Percentiles rank a stretch among this genome's conserved stretches.
phyloP scores from a whole-genome alignment of 148 eudicot genomes.

The Arctostaphylos glauca region DNA sequence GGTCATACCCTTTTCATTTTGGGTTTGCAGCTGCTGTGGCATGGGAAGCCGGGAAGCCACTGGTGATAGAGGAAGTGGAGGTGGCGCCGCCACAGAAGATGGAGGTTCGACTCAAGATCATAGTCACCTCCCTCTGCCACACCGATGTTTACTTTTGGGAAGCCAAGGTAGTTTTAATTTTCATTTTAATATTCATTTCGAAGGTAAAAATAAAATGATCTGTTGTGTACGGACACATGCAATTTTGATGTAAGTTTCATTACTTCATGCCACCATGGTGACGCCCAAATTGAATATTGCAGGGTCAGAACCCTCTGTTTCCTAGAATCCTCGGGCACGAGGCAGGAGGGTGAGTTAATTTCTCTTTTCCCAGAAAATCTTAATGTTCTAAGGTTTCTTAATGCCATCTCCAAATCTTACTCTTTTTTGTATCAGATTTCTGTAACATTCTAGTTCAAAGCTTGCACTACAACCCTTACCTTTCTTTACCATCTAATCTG shows the following conservation, averaged over 20 bases:
- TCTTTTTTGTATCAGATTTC: not conserved
- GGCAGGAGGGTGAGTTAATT: conserved; percentile 40
- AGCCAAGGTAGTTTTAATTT: conserved; percentile 23
- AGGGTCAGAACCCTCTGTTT: conserved; percentile 27
- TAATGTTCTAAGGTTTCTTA: not conserved
- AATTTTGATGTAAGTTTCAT: no score
- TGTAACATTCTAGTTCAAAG: not conserved
- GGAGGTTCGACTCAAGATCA: conserved; percentile 36
- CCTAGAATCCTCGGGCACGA: conserved; percentile 55
- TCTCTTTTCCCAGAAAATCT: not conserved
- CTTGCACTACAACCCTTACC: not conserved
- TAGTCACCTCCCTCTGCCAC: conserved; percentile 43
- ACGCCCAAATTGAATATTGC: conserved; percentile 8
- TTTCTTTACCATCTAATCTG: not conserved
- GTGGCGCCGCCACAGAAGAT: conserved; percentile 46
- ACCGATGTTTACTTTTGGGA: conserved; percentile 43
- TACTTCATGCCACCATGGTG: no score
- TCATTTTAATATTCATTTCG: not conserved
- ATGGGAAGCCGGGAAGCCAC: conserved; percentile 45
- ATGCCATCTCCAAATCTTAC: not conserved
- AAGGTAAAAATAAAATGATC: not conserved
- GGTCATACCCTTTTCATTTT: not conserved
- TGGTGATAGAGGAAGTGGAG: conserved; percentile 48
- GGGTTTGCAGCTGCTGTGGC: conserved; percentile 45
- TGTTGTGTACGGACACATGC: not conserved